Evolutionary conservation across 192 early-diverging fungal genomes (phyloP), one percentile per base, ranked within the genome.

Genomic region (Linnemannia zychae): DNA sequence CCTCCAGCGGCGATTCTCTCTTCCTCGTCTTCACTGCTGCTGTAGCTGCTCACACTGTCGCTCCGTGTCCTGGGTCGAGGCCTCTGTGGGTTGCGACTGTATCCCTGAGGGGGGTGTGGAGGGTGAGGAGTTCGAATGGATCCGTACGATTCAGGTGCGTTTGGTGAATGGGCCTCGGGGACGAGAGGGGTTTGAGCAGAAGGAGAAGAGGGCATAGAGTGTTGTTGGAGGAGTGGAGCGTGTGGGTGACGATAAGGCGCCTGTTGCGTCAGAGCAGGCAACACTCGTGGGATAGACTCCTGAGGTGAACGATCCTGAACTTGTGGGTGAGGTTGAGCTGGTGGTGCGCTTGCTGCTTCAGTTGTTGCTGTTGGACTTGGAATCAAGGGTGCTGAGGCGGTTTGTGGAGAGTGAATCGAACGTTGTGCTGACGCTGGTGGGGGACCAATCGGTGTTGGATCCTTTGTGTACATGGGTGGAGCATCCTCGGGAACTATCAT

Each of bases 401-500:
- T 12, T 63, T n/a, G 57, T 63, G 12, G 57, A 31, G 57, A 12
- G 12, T n/a, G 28, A 12, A 31, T 63, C 28, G 28, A 63, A 63
- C 24, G 28, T 16, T 9, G 57, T 31, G n/a, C n/a, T n/a, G n/a
- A n/a, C n/a, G 52, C 17, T 57, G 57, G 57, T 31, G 57, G 57
- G 15, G 28, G n/a, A 63, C 3, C 3, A 3, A 63, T 12, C 6
- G 40, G 7, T 1, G 24, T 11, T 18, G 77, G 50, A 28, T 78
- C 69, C 24, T 71, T 48, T 47, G 77, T 72, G 53, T 79, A 79
- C 77, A 79, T 72, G 20, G 78, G 71, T 4, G 72, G 78, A 18
- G 78, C 78, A 65, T 74, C 78, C 24, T 11, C 66, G 9, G 66
- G 71, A 18, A 74, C 72, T 73, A 67, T 20, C 7, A 3, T 18